Percentiles rank a stretch among this genome's conserved stretches.
Conservation (phyloP, 2,329 filamentous ascomycete species). For the Cladosporium sp. region DNA sequence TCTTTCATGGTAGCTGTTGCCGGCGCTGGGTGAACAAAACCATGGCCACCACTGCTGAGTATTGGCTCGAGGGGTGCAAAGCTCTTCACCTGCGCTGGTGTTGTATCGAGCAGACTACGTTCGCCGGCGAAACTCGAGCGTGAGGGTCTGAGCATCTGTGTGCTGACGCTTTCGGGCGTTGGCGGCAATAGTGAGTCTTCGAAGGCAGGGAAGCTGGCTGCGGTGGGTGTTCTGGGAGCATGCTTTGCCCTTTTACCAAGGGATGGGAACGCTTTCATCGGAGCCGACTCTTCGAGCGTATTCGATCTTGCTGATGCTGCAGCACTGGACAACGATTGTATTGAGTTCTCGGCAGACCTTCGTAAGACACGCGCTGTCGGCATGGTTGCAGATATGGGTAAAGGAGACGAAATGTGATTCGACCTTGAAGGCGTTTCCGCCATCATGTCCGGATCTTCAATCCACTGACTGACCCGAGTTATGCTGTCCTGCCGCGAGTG, state of each 20-base stretch:
- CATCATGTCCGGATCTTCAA: constrained; percentile 25
- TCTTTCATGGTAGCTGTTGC: constrained; percentile 6
- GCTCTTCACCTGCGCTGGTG: constrained; percentile 20
- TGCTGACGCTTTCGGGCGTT: constrained; percentile 32
- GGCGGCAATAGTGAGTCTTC: constrained; percentile 29
- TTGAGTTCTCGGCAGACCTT: constrained; percentile 14
- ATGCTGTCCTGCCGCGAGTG: constrained; percentile 30
- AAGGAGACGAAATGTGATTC: constrained; percentile 22
- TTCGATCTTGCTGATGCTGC: constrained; percentile 13
- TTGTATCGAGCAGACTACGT: constrained; percentile 21
- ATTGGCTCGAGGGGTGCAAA: constrained; percentile 19
- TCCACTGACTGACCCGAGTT: constrained; percentile 34
- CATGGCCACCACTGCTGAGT: constrained; percentile 19
- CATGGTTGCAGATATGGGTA: constrained; percentile 1
- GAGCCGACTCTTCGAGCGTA: background rate
- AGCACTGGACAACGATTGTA: constrained; percentile 22
- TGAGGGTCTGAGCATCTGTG: constrained; percentile 29
- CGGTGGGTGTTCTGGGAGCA: constrained; percentile 9
- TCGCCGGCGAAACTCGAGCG: constrained; percentile 26
- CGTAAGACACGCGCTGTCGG: constrained; percentile 1
- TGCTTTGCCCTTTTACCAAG: background rate
- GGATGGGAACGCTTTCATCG: background rate
- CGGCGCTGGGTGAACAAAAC: constrained; percentile 1
- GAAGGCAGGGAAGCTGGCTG: constrained; percentile 22
- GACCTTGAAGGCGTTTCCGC: constrained; percentile 30